These are phyloP conservation scores for Emmonsia crescens DNA, from an alignment of 2,329 filamentous ascomycete species.

Conservation along the genomic window DNA sequence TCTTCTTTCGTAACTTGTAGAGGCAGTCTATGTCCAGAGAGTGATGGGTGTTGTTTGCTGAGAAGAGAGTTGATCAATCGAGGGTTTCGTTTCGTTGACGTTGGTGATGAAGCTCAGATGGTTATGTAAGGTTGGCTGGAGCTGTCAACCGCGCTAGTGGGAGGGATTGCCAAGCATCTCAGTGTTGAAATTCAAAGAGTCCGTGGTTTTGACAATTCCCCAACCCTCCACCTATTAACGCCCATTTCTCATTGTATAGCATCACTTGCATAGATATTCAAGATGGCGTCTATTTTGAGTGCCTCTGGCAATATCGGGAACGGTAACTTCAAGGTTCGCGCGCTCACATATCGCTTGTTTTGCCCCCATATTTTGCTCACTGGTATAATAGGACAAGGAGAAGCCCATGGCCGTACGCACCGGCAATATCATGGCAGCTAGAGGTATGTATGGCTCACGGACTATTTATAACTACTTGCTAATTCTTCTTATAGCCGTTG, in stretches of 20 bases:
- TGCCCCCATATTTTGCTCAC: slow-evolving; percentile 27
- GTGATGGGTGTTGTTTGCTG: neutral
- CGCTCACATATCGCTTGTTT: neutral
- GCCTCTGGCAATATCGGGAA: slow-evolving; percentile 44
- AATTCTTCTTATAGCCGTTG: slow-evolving; percentile 57
- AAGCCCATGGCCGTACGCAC: slow-evolving; percentile 96
- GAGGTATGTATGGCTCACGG: slow-evolving; percentile 50
- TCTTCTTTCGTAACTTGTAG: neutral
- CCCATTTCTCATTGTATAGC: slow-evolving; percentile 16
- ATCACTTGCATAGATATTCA: slow-evolving; percentile 22
- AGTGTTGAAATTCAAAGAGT: slow-evolving; percentile 1
- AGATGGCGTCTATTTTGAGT: slow-evolving; percentile 41
- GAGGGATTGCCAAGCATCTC: slow-evolving; percentile 3
- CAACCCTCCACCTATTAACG: slow-evolving; percentile 16
- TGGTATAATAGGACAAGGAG: slow-evolving; percentile 61
- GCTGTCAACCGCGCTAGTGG: slow-evolving; percentile 4
- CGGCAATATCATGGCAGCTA: slow-evolving; percentile 91
- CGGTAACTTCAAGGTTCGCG: slow-evolving; percentile 54
- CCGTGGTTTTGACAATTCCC: slow-evolving; percentile 3
- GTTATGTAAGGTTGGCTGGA: neutral
- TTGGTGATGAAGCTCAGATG: neutral
- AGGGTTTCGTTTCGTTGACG: neutral
- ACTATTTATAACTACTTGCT: slow-evolving; percentile 14
- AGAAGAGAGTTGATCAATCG: neutral
- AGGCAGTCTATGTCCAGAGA: neutral